These are phyloP conservation scores for Houttuynia cordata DNA, from an alignment of 164 flowering plant species.

Conservation along the genomic window DNA sequence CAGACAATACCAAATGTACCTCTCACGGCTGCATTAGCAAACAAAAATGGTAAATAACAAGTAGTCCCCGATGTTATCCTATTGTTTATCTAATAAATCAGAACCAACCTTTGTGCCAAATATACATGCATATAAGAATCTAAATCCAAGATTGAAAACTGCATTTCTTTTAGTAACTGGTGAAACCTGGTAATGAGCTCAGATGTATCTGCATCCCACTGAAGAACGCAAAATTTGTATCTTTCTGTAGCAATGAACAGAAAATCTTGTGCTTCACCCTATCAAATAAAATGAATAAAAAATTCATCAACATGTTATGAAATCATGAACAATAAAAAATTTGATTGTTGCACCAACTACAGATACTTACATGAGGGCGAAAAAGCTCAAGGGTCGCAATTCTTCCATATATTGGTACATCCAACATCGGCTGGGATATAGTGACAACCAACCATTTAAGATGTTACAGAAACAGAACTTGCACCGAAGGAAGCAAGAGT, in stretches of 20 bases:
- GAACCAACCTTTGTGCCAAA: neutral
- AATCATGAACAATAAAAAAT: too few species aligned
- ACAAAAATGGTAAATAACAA: too few species aligned
- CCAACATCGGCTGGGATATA: constrained; percentile 75
- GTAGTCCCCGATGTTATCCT: too few species aligned
- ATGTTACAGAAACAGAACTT: neutral
- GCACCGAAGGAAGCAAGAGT: too few species aligned
- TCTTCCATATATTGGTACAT: constrained; percentile 97
- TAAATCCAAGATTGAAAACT: neutral
- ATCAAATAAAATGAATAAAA: constrained; percentile 8
- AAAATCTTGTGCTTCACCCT: constrained; percentile 98
- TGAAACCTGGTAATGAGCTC: constrained; percentile 78
- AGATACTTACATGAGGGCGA: constrained; percentile 85
- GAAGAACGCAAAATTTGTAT: constrained; percentile 96
- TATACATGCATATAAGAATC: neutral
- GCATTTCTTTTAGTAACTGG: too few species aligned
- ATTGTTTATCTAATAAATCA: too few species aligned
- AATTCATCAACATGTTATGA: neutral
- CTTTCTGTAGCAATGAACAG: constrained; percentile 91
- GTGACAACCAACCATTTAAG: neutral
- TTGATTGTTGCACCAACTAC: neutral
- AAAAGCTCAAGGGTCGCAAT: constrained; percentile 97
- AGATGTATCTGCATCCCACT: constrained; percentile 84
- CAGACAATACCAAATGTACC: too few species aligned
- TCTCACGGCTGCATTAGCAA: too few species aligned